A percentile compares a stretch with the other conserved stretches of the same genome.
These are phyloP conservation scores for Cucumis hystrix DNA, from an alignment of 306 rosid species.

Conservation along the genomic window DNA sequence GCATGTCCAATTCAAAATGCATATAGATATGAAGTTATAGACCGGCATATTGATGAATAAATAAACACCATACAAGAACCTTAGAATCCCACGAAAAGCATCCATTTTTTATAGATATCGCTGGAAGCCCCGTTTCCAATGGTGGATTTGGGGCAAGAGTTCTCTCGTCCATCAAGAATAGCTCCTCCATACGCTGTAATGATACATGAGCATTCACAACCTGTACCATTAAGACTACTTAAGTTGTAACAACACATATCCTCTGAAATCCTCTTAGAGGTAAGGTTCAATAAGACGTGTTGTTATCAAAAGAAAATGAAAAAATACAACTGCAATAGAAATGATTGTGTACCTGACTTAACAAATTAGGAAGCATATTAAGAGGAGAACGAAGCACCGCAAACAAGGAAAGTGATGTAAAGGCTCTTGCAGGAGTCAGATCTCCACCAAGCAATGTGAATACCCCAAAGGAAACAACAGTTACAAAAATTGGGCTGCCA, in stretches of 20 bases:
- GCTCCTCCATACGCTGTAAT: conserved; percentile 71
- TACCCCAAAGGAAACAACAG: conserved; percentile 56
- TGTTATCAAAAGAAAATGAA: neutral
- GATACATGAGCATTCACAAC: conserved; percentile 76
- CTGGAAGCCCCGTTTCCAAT: conserved; percentile 53
- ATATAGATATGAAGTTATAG: neutral
- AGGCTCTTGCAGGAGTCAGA: conserved; percentile 81
- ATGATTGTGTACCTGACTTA: conserved; percentile 55
- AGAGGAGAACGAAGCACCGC: conserved; percentile 64
- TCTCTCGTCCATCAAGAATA: conserved; percentile 55
- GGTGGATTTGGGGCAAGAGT: conserved; percentile 48
- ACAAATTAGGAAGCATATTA: conserved; percentile 58
- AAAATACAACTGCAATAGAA: neutral
- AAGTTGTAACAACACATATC: neutral
- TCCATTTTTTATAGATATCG: conserved; percentile 61
- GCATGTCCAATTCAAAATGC: neutral
- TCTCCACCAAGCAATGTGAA: conserved; percentile 81
- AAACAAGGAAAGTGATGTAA: conserved; percentile 76
- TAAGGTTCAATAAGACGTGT: neutral
- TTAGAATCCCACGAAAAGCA: conserved; percentile 70
- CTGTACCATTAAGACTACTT: conserved; percentile 19
- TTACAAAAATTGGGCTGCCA: conserved; percentile 76
- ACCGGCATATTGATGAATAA: neutral
- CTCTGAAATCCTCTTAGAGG: neutral
- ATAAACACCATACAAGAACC: conserved; percentile 22